Base-by-base conservation (phyloP, 352 stramenopile species). In the Phytophthora cajani region DNA sequence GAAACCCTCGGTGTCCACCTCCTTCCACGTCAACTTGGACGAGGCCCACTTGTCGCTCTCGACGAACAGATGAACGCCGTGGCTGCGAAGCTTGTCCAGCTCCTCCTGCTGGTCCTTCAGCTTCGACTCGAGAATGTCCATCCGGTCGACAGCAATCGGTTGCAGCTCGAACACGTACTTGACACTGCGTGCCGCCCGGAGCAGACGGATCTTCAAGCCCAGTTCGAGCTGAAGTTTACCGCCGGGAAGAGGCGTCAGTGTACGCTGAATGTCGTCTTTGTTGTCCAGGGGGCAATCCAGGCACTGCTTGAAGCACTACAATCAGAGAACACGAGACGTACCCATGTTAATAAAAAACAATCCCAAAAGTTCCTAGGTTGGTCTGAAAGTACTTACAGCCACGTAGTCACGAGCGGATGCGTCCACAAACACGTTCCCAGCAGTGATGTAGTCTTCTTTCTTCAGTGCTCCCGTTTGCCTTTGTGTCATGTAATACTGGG, bases 11-110 rank as follows among this genome's bases (percentile, higher is more conserved):
- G 30, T 52, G 33, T 33, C 32, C 1, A 58, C 8, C 2, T 8
- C 12, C 9, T 72, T 54, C 64, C 58, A 67, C 5, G 21, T 3
- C 3, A 62, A 42, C 32, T 46, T 62, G 19, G 42, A 33, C 5
- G 38, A 53, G 6, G 14, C 19, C 56, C 49, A 71, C 5, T 50
- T 25, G 3, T 17, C 3, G 17, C 55, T 65, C 4, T 44, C 38
- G 1, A 17, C 38, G 14, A 17, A 44, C 1, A 44, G 14, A 44
- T 17, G 17, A 1, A 10, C 7, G 1, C 30, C 36, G 36, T 11
- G 36, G 36, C 11, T 16, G 36, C 36, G 3, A 4, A 17, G 14
- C 36, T 17, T 42, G 36, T 42, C 36, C 36, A 42, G 36, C 36
- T 42, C 36, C 4, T 42, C 36, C 36, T 42, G 11, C 36, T 17